Evolutionary conservation across 306 rosid species (phyloP).

Genomic region (Sicyos baderoa): DNA sequence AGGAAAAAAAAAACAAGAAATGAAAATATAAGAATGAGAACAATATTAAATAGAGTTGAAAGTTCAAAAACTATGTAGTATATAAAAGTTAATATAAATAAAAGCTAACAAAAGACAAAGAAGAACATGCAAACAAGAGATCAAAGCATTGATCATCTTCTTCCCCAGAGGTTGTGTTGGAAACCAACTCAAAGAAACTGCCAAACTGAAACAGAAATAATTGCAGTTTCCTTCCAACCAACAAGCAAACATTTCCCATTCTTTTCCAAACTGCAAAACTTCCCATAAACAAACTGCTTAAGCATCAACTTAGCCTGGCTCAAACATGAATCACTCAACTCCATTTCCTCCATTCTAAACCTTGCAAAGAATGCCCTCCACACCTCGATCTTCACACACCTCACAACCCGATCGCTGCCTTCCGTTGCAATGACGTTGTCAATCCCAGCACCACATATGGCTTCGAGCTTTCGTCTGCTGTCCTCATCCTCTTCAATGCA

Average conservation of each 20-base stretch:
- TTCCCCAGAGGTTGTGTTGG: neutral
- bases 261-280: constrained; percentile 38
- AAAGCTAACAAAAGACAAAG: neutral
- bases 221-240: constrained; percentile 77
- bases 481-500: constrained; percentile 34
- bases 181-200: constrained; percentile 32
- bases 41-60: too few relatives aligned
- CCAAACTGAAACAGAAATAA: constrained; percentile 71
- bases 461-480: constrained; percentile 30
- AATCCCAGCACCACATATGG: constrained; percentile 32
- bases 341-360: constrained; percentile 47
- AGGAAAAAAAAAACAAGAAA: too few relatives aligned
- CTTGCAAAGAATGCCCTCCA: constrained; percentile 74
- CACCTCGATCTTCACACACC: constrained; percentile 54
- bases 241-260: constrained; percentile 35
- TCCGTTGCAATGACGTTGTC: constrained; percentile 45
- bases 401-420: constrained; percentile 39
- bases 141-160: neutral
- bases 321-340: constrained; percentile 43
- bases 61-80: too few relatives aligned
- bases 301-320: constrained; percentile 53
- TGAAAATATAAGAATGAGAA: too few relatives aligned
- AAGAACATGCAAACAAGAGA: neutral
- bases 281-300: constrained; percentile 31
- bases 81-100: too few relatives aligned